These are phyloP conservation scores for Sapria himalayana DNA, from an alignment of 345 rosid genomes.

Conservation along the genomic window DNA sequence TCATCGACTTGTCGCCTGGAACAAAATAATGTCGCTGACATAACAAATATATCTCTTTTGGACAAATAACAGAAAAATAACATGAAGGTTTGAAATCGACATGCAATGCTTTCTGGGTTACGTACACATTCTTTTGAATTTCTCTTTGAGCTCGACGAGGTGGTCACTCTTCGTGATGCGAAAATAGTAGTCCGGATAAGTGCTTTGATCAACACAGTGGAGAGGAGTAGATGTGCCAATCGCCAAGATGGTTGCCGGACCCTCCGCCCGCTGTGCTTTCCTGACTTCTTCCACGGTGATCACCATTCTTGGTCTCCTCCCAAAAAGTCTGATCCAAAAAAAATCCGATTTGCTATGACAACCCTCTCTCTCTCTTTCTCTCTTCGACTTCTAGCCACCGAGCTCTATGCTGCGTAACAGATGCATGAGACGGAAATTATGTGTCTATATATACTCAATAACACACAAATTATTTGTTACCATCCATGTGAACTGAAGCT, in stretches of 20 bases:
- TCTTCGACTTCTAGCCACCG: no score
- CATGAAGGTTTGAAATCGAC: no score
- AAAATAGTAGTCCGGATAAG: constrained; percentile 31
- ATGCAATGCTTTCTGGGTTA: no score
- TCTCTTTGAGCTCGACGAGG: constrained; percentile 26
- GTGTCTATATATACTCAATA: no score
- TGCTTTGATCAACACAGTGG: constrained; percentile 20
- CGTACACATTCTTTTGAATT: constrained; percentile 49
- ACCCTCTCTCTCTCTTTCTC: no score
- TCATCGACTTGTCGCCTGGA: constrained; percentile 53
- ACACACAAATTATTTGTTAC: no score
- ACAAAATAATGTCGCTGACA: not conserved
- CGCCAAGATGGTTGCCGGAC: constrained; percentile 33
- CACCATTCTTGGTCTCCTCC: no score
- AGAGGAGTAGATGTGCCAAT: constrained; percentile 33
- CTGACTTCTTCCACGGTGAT: constrained; percentile 22
- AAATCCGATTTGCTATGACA: no score
- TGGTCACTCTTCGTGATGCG: constrained; percentile 36
- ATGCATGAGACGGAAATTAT: no score
- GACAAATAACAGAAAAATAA: not conserved
- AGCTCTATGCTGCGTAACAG: no score
- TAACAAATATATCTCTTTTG: not conserved
- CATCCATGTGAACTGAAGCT: no score
- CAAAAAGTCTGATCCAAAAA: no score
- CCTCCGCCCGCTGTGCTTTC: constrained; percentile 20